Base-by-base conservation (phyloP, 441 rosid genomes). In the Iberis amara region DNA sequence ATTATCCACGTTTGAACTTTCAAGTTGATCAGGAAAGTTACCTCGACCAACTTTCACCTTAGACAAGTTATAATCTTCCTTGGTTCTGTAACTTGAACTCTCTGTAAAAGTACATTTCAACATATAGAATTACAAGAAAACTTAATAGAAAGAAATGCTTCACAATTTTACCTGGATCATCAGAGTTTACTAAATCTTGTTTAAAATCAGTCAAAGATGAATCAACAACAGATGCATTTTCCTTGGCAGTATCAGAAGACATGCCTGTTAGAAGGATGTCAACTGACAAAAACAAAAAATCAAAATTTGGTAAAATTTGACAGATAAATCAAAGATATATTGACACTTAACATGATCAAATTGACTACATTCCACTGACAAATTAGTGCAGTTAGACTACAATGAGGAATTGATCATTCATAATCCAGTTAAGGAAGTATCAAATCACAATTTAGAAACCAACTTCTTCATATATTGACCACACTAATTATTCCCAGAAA, bases 201-300 rank as follows among this genome's bases (percentile, higher is more conserved):
- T 72, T 86, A 85, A 83, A 77, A 58, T 84, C 92, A 43, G 96
- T 82, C 73, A 70, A 65, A 6, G 97, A 86, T 7, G 96, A 90
- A 71, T 85, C 97, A 24, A 82, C 94, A 59, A 82, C 94, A 23
- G 91, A 90, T 41, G 87, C 86, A 79, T 77, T 82, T 72, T 86
- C 94, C 57, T 78, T 85, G 4, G 77, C 82, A 38, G 85, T 79
- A 76, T 86, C 96, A 61, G 79, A 84, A 60, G 97, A 86, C 97
- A 90, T 84, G 38, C 66, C 68, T 66, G 14, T 61, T 11, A 12
- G 48, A 42, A 50, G 45, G 15, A 40, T 23, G 39, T 72, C 3
- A 48, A 53, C 31, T 18, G 21, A 18, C 21, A 18, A 18, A 18
- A 18, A 18, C 21, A 18, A 1, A 18, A 18, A 18, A 63, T 14